Base-by-base conservation (phyloP, 1,284 basidiomycete genomes). In the Laetiporus sulphureus region DNA sequence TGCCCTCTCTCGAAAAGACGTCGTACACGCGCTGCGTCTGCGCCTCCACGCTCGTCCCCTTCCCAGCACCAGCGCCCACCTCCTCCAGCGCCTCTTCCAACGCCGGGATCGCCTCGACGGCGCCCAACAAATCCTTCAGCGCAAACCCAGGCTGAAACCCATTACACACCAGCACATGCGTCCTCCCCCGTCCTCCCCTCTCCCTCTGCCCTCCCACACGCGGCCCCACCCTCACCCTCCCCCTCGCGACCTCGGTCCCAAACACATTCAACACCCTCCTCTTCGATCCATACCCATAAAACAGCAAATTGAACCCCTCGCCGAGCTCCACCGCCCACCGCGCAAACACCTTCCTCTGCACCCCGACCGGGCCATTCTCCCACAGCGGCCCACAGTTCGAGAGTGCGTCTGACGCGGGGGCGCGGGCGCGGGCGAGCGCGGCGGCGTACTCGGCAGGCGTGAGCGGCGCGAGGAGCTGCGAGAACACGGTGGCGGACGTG, bases 231-330 rank as follows among this genome's bases (percentile, higher is more conserved):
- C 15, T 27, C 16, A 25, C 36, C 29, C 50, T 45, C 2, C 46
- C 31, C 29, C 38, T 36, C 15, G 45, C 38, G 18, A 54, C 49
- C 85, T 79, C 11, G 61, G 54, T 66, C 1, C 83, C 87, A 49
- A 95, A 87, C 16, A 73, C 64, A 59, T 94, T 90, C 19, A 96
- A 64, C 4, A 85, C 51, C 11, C 58, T 62, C 38, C 88, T 71
- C 59, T 96, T 97, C 18, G 88, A 92, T 1, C 93, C 93, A 53
- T 80, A 78, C 0, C 93, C 93, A 54, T 91, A 90, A 57, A 90
- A 81, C 8, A 93, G 61, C 40, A 96, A 64, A 58, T 89, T 91
- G 70, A 92, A 95, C 1, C 88, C 91, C 54, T 83, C 74, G 1
- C 73, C 65, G 18, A 96, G 72, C 60, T 95, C 89, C 42, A 69